Evolutionary conservation across 768 basidiomycete species (phyloP).

Genomic region (Fomitopsis serialis): DNA sequence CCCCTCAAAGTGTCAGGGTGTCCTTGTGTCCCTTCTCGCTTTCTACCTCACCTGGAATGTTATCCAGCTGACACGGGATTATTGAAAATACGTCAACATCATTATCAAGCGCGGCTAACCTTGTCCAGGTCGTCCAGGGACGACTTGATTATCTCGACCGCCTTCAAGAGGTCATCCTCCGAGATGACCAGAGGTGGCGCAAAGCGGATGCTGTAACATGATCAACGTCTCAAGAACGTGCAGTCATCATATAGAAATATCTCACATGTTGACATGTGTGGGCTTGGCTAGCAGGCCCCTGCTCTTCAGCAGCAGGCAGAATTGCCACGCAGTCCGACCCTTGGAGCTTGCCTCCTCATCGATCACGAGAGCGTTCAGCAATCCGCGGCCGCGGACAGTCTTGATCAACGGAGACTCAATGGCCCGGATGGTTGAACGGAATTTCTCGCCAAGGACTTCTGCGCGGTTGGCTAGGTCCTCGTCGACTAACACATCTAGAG

Average conservation of each 20-base stretch:
- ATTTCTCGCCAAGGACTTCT: slow-evolving; percentile 68
- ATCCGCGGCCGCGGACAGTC: slow-evolving; percentile 78
- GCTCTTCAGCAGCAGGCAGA: slow-evolving; percentile 89
- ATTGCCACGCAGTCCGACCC: slow-evolving; percentile 90
- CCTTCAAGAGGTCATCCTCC: slow-evolving; percentile 77
- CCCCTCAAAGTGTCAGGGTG: slow-evolving; percentile 23
- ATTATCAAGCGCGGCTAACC: slow-evolving; percentile 37
- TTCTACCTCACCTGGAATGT: slow-evolving; percentile 61
- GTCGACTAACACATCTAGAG: slow-evolving; percentile 84
- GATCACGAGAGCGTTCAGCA: slow-evolving; percentile 92
- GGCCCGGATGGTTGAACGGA: slow-evolving; percentile 59
- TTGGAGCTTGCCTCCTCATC: slow-evolving; percentile 74
- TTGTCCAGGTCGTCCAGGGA: slow-evolving; percentile 77
- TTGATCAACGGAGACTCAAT: slow-evolving; percentile 69
- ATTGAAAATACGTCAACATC: no score
- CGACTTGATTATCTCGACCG: slow-evolving; percentile 70
- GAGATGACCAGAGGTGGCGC: slow-evolving; percentile 93
- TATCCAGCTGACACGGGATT: slow-evolving; percentile 34
- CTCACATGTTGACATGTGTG: slow-evolving; percentile 91
- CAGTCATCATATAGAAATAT: slow-evolving; percentile 7
- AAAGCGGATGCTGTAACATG: slow-evolving; percentile 73
- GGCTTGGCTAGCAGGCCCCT: slow-evolving; percentile 93
- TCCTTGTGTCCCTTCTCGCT: slow-evolving; percentile 56
- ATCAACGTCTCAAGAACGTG: not conserved
- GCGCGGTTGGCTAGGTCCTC: slow-evolving; percentile 86